Conservation (phyloP, 768 basidiomycete genomes). For the Vararia minispora region DNA sequence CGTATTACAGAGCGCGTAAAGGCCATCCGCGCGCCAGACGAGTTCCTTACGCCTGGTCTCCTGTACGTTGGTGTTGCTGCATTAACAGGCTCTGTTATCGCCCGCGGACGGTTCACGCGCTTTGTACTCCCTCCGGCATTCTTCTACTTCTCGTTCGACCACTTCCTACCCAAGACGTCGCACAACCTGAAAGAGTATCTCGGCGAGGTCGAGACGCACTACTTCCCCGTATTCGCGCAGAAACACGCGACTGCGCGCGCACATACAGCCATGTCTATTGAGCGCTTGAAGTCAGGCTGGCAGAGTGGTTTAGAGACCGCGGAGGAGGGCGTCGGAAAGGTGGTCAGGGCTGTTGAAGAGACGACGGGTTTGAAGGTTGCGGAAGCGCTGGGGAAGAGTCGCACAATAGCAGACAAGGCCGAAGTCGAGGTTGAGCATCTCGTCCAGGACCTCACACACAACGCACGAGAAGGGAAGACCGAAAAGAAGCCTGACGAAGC, state of each 20-base stretch:
- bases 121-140: constrained; percentile 67
- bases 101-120: constrained; percentile 69
- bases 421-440: constrained; percentile 11
- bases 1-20: constrained; percentile 59
- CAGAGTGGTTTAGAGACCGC: constrained; percentile 33
- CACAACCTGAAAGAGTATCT: constrained; percentile 57
- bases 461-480: neutral
- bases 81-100: constrained; percentile 79
- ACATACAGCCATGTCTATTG: constrained; percentile 49
- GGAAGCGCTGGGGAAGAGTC: constrained; percentile 7
- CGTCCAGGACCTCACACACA: neutral
- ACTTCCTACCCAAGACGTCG: constrained; percentile 83
- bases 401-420: constrained; percentile 4
- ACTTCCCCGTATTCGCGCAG: constrained; percentile 58
- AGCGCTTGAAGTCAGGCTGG: constrained; percentile 41
- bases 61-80: constrained; percentile 87
- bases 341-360: constrained; percentile 49
- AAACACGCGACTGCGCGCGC: constrained; percentile 55
- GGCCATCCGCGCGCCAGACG: constrained; percentile 66
- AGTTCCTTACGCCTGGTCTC: constrained; percentile 78
- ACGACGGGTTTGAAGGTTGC: constrained; percentile 53
- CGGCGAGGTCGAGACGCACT: constrained; percentile 55
- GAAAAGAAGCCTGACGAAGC: constrained; percentile 4
- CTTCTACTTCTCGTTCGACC: constrained; percentile 53
- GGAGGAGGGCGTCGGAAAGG: constrained; percentile 31